Conservation (phyloP, 768 basidiomycete genomes). For the Panellus pusillus region DNA sequence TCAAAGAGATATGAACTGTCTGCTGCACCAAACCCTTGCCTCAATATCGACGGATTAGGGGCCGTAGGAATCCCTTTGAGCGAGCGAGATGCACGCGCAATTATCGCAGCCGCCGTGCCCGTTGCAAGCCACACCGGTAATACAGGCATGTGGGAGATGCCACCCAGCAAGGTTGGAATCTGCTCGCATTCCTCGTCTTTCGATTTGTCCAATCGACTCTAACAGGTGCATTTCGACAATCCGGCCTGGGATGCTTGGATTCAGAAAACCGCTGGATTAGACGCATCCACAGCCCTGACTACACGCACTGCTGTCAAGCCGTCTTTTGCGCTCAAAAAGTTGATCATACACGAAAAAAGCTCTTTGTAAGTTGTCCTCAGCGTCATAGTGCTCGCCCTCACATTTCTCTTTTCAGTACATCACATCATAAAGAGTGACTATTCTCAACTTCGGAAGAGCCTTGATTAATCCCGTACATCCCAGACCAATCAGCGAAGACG, state of each 20-base stretch:
- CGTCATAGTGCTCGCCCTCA: not conserved
- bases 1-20: slow-evolving; percentile 17
- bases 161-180: slow-evolving; percentile 11
- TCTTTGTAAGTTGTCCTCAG: slow-evolving; percentile 1
- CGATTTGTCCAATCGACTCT: not conserved
- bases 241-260: slow-evolving; percentile 20
- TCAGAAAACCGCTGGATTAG: slow-evolving; percentile 2
- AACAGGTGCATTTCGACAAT: slow-evolving; percentile 18
- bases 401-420: not conserved
- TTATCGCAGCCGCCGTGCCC: slow-evolving; percentile 26
- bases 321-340: slow-evolving; percentile 3
- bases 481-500: slow-evolving; percentile 13
- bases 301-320: not conserved
- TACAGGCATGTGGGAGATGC: slow-evolving; percentile 12
- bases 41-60: slow-evolving; percentile 37
- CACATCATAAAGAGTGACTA: slow-evolving; percentile 14
- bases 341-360: slow-evolving; percentile 10
- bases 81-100: slow-evolving; percentile 31
- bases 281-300: slow-evolving; percentile 13
- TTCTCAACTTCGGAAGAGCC: not conserved
- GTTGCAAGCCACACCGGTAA: not conserved
- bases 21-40: slow-evolving; percentile 37
- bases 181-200: too few species aligned
- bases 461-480: not conserved
- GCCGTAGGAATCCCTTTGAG: slow-evolving; percentile 39